Evolutionary conservation across 345 rosid species (phyloP).

Genomic region (Carallia brachiata): DNA sequence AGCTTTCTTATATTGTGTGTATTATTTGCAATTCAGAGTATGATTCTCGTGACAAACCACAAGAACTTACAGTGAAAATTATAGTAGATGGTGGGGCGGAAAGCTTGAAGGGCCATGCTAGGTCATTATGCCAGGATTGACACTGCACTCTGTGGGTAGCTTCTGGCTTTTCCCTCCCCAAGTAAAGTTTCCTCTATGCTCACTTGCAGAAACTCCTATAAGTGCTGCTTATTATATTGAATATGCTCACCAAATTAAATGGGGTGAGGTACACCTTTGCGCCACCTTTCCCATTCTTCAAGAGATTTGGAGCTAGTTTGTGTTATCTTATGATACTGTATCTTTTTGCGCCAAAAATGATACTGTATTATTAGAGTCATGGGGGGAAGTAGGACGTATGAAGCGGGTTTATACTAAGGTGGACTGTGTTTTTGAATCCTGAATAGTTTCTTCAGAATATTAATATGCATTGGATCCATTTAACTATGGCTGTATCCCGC

Average conservation of each 20-base stretch:
- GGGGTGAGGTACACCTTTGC: conserved; percentile 61
- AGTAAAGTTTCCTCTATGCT: conserved; percentile 96
- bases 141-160: conserved; percentile 89
- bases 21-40: conserved; percentile 49
- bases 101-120: conserved; percentile 98
- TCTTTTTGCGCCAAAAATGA: not conserved
- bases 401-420: conserved; percentile 93
- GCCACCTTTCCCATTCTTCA: not conserved
- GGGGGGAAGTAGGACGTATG: conserved; percentile 76
- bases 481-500: conserved; percentile 16
- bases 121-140: conserved; percentile 79
- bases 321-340: conserved; percentile 15
- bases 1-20: not conserved
- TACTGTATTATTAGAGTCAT: conserved; percentile 49
- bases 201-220: conserved; percentile 96
- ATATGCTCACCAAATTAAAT: conserved; percentile 91
- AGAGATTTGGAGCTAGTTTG: conserved; percentile 8
- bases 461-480: conserved; percentile 8
- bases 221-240: conserved; percentile 97
- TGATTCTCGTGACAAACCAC: conserved; percentile 68
- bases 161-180: conserved; percentile 98
- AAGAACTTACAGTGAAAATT: conserved; percentile 73
- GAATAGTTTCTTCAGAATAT: conserved; percentile 12
- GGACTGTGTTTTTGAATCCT: conserved; percentile 1
- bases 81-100: conserved; percentile 99